Conservation (phyloP, 2,329 filamentous ascomycete genomes). For the Meredithiella fracta region DNA sequence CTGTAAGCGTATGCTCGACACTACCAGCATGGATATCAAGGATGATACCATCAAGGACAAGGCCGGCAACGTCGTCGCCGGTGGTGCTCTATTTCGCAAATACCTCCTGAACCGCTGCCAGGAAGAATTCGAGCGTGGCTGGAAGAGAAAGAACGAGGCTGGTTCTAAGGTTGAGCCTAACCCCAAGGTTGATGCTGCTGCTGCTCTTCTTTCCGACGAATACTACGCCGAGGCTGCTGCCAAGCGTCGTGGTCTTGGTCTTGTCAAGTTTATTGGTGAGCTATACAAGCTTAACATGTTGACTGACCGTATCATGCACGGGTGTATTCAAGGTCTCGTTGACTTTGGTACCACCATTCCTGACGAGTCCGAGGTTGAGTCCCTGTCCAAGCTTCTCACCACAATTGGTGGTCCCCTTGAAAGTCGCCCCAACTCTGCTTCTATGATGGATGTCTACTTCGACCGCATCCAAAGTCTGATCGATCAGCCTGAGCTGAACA, state of each 20-base stretch:
- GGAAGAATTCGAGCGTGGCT: slow-evolving; percentile 96
- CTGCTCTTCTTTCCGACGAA: slow-evolving; percentile 78
- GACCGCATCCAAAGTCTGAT: slow-evolving; percentile 69
- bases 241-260: slow-evolving; percentile 90
- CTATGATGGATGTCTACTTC: slow-evolving; percentile 91
- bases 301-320: slow-evolving; percentile 98
- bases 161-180: slow-evolving; percentile 19
- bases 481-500: slow-evolving; percentile 63
- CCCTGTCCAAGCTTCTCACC: slow-evolving; percentile 76
- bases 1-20: slow-evolving; percentile 91
- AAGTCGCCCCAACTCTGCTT: slow-evolving; percentile 43
- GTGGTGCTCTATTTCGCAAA: slow-evolving; percentile 91
- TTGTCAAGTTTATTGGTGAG: slow-evolving; percentile 98
- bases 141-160: slow-evolving; percentile 47
- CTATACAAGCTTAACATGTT: slow-evolving; percentile 98
- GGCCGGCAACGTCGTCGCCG: slow-evolving; percentile 71
- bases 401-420: slow-evolving; percentile 85
- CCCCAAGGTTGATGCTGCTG: slow-evolving; percentile 32
- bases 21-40: slow-evolving; percentile 85
- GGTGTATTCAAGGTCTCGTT: slow-evolving; percentile 92
- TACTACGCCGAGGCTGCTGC: slow-evolving; percentile 89
- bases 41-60: slow-evolving; percentile 92
- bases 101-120: slow-evolving; percentile 97
- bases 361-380: slow-evolving; percentile 93
- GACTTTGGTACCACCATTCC: slow-evolving; percentile 75